Evolutionary conservation across 768 basidiomycete species (phyloP), one percentile per base, ranked within the genome.

Genomic region (Leucocoprinus birnbaumii): DNA sequence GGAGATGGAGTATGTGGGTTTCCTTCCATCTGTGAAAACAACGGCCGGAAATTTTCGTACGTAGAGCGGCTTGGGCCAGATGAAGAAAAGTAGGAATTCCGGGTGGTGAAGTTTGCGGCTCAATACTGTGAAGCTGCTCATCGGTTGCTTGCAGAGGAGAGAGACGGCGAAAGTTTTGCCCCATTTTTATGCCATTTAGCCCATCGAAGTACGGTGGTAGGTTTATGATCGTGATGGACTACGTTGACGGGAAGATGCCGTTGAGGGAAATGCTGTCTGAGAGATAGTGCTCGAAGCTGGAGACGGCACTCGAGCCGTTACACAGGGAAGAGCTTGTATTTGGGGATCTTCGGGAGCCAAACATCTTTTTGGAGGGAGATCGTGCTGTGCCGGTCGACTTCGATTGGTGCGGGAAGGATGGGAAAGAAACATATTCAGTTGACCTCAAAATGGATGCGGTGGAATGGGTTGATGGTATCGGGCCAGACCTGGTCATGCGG

Each of bases 281-380:
- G n/a, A n/a, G n/a, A n/a, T n/a, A n/a, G n/a, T n/a, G n/a, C n/a
- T n/a, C n/a, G n/a, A n/a, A 35, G 8, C 7, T 34, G 8, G 35
- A 48, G 47, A 14, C n/a, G 35, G 46, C 46, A 9, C 3, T 55
- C 13, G 27, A 47, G 14, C 0, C 53, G 19, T 22, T 57, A 4
- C 56, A 58, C 48, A 18, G 14, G 16, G 8, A 46, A 1, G 14
- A 35, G 14, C 34, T 49, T 7, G 58, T 56, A 7, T 59, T 59
- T 37, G 58, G 58, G 2, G 58, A 59, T 34, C 54, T 59, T 19
- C 48, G 55, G 16, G n/a, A 11, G n/a, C 45, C 54, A 11, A 59
- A 59, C 21, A 35, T 61, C 38, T 41, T 58, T 21, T 10, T 51
- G 19, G 18, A 16, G 24, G 42, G 26, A 5, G 44, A 51, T 4